Base-by-base conservation (phyloP, 371 early-diverging fungal genomes). In the Rhizopus delemar region DNA sequence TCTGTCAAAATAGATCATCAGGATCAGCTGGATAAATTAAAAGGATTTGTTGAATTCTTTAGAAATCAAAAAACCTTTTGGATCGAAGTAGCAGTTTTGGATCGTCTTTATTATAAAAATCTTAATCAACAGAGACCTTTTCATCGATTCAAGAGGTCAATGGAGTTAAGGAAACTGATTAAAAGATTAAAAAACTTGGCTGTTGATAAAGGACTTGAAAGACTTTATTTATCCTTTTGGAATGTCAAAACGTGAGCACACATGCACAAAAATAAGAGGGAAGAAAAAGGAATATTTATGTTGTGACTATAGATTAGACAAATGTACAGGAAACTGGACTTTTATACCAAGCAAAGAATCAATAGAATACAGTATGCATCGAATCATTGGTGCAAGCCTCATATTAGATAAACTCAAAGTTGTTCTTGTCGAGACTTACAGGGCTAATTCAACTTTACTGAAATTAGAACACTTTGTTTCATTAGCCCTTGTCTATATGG, bases 111-210 rank as follows among this genome's bases (percentile, higher is more conserved):
- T 36, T 74, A 74, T 43, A 78, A 74, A 46, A 58, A 70, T 28
- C 15, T 62, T 12, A 78, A 78, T 53, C 69, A 72, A 15, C 78
- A 78, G 46, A 55, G 73, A 2, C 73, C 60, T 8, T 78, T 74
- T 54, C 69, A 69, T 60, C 70, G 75, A 35, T 78, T 74, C 32
- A 69, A 69, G 35, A 46, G 69, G 16, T 54, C 62, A 3, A 60
- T 60, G 57, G 68, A 67, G 33, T n/a, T 67, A 29, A 51, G 66
- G 56, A 57, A 64, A 61, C 29, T 78, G 12, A 41, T 69, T 0
- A 74, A 78, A 51, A 58, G 78, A 11, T 49, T 78, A 9, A 74
- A 78, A 41, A 2, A 28, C 13, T 33, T 78, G 2, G 54, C 46
- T 5, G 36, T 78, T 3, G 71, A 70, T 13, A 51, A 63, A n/a